Evolutionary conservation across 1,284 basidiomycete genomes (phyloP), one percentile per base, ranked within the genome.

Genomic region (Ganoderma boninense): DNA sequence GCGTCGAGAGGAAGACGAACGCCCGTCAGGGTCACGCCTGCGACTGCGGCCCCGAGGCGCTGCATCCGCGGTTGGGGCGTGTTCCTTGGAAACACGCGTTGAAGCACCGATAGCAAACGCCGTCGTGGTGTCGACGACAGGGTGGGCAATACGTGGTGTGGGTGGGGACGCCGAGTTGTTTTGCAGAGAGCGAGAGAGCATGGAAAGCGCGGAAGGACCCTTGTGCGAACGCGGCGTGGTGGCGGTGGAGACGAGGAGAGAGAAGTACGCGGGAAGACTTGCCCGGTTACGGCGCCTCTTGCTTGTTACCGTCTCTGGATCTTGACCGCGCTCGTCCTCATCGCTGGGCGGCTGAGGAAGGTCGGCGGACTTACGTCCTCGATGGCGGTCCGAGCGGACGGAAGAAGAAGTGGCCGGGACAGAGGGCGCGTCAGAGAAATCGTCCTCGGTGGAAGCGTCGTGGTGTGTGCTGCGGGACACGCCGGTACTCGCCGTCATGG

Each of bases 191-290:
- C 74, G 77, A 66, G 84, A 83, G 65, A 86, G 85, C 67, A 84
- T 72, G 18, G 77, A 79, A 70, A 85, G 81, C 42, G 87, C 87
- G 52, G 87, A 86, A 46, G 85, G 81, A 16, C 85, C 84, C 69
- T 69, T 77, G 67, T 73, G 77, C 38, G 76, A 74, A 66, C 74
- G 74, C 38, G 76, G 68, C 59, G 74, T 75, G 35, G 82, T 84
- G 11, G 87, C 86, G 32, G 86, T 80, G 64, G 84, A 84, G 69
- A 81, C 81, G 70, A 94, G 84, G 69, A 93, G 85, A 62, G 92
- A 92, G 79, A 94, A 94, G 81, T 90, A 93, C 11, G 91, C 89
- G 20, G 92, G 92, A 57, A 94, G 86, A 77, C 90, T 92, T 64
- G 90, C 89, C 78, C 92, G 90, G 79, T 90, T 92, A 74, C 88